phyloP scores from a whole-genome alignment of 805 yeast species.

The Candida boidinii region DNA sequence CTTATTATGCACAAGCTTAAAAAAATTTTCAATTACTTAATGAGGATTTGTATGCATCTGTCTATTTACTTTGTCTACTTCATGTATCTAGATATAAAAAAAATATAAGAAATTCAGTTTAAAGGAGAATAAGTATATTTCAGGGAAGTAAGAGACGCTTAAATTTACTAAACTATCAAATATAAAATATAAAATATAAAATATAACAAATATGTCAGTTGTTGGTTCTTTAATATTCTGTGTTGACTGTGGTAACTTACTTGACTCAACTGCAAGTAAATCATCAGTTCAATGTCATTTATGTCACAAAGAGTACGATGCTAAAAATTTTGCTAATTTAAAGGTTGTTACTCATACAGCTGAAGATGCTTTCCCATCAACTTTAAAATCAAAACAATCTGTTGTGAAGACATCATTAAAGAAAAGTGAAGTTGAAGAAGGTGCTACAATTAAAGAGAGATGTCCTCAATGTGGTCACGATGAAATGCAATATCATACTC shows the following conservation, averaged over 20 bases:
- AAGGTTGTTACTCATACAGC: slow-evolving; percentile 84
- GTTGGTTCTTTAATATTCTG: slow-evolving; percentile 96
- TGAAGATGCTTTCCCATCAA: slow-evolving; percentile 90
- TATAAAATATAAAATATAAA: no score
- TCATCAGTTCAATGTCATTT: slow-evolving; percentile 47
- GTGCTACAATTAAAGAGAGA: slow-evolving; percentile 94
- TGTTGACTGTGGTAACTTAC: slow-evolving; percentile 81
- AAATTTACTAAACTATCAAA: no score
- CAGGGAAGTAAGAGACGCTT: no score
- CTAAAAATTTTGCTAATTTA: slow-evolving; percentile 58
- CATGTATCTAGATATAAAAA: no score
- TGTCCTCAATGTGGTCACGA: slow-evolving; percentile 99
- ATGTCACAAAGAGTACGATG: slow-evolving; percentile 32
- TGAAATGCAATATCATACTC: slow-evolving; percentile 95
- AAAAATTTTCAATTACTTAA: no score
- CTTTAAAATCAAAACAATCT: slow-evolving; percentile 71
- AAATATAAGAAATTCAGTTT: no score
- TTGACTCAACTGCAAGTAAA: slow-evolving; percentile 55
- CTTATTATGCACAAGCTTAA: no score
- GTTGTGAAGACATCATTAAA: slow-evolving; percentile 81
- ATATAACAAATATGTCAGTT: slow-evolving; percentile 59
- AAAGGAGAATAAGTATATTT: no score
- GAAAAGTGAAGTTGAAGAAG: slow-evolving; percentile 77
- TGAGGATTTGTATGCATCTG: no score
- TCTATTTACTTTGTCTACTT: no score